phyloP scores from a whole-genome alignment of 495 filamentous ascomycete species.

The Daldinia vernicosa region DNA sequence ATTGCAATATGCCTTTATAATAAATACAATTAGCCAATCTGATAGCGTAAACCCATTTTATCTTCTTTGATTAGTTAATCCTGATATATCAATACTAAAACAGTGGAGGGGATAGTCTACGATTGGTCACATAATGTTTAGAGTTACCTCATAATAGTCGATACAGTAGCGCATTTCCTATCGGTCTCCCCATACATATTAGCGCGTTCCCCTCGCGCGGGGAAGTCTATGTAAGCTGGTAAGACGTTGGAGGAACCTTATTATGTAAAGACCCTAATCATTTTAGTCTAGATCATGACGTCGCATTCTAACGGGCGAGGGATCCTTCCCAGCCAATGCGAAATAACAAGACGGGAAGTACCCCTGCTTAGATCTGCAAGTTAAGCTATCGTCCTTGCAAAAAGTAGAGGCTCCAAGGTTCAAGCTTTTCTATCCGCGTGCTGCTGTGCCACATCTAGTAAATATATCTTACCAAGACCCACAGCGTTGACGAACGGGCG shows the following conservation, averaged over 20 bases:
- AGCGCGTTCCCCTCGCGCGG: neutral
- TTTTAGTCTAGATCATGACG: slow-evolving; percentile 24
- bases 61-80: too few relatives aligned
- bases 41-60: too few relatives aligned
- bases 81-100: too few relatives aligned
- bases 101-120: neutral
- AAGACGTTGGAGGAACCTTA: slow-evolving; percentile 2
- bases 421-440: slow-evolving; percentile 17
- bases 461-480: slow-evolving; percentile 6
- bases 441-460: neutral
- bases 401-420: slow-evolving; percentile 22
- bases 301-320: neutral
- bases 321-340: slow-evolving; percentile 10
- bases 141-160: neutral
- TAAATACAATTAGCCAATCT: too few relatives aligned
- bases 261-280: neutral
- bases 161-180: neutral
- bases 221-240: slow-evolving; percentile 2
- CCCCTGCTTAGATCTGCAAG: slow-evolving; percentile 11
- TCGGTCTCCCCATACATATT: slow-evolving; percentile 1
- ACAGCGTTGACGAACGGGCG: neutral
- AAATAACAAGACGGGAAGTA: neutral
- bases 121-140: neutral
- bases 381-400: slow-evolving; percentile 20
- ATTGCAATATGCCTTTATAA: too few relatives aligned